Base-by-base conservation (phyloP, 2,329 filamentous ascomycete species). In the Macroventuria anomochaeta region DNA sequence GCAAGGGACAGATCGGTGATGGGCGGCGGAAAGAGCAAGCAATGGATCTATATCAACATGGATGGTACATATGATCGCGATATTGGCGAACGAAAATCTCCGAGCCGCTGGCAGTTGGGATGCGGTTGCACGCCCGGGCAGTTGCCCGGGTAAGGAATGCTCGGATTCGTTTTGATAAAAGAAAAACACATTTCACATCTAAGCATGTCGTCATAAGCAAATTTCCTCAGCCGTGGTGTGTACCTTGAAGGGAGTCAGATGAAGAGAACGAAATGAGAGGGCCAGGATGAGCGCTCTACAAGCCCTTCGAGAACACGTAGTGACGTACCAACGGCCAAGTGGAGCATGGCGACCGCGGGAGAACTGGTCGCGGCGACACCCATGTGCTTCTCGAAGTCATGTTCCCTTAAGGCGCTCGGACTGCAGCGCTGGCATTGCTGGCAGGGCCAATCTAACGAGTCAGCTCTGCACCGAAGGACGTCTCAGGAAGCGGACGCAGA, bases 361-460 rank as follows among this genome's bases (percentile, higher is more conserved):
- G 51, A 39, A 49, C 32, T 38, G 44, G 43, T 47, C 44, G 44
- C 51, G 33, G 39, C 38, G 39, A 39, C 38, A 49, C 32, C 34
- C 34, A 49, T 48, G 51, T 53, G 50, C 50, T 48, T 26, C 42
- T 53, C 33, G 26, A 42, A 47, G 50, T 53, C 38, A 39, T 37
- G 33, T 43, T 39, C 21, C 32, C 28, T 39, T n/a, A 13, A 21
- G 34, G 44, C 39, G 51, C 51, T 48, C 33, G 43, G 51, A 44
- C 39, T 48, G 51, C 51, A 54, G 34, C 11, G 39, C 33, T 48
- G 51, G 51, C 51, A 18, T 7, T 54, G 43, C 51, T 48, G 44
- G 47, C 33, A 26, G 11, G 26, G 40, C 25, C 46, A 54, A 54
- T 54, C 51, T 54, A 49, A 54, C 51, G 51, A 54, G 51, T 54